These are phyloP conservation scores for Penicillium hesseltinei DNA, from an alignment of 2,329 filamentous ascomycete genomes.

Conservation along the genomic window DNA sequence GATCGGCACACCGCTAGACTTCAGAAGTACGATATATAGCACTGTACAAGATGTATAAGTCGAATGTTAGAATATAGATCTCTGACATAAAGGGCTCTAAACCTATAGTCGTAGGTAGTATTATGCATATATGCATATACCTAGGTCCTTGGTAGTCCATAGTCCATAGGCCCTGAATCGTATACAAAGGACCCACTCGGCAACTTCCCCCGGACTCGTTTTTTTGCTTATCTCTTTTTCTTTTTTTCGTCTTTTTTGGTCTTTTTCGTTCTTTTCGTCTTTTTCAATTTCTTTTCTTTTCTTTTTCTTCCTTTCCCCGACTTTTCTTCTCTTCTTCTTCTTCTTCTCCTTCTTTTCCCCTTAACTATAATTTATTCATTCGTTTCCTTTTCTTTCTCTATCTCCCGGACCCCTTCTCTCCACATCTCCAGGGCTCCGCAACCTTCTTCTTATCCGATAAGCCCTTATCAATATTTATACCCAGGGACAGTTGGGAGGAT, in stretches of 20 bases:
- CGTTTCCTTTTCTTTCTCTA: conserved; percentile 6
- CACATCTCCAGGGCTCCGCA: conserved; percentile 1
- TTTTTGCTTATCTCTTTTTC: conserved; percentile 8
- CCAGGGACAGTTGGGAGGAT: neutral
- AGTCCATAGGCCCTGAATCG: neutral
- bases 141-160: neutral
- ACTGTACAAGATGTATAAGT: neutral
- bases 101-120: neutral
- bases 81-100: neutral
- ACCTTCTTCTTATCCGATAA: conserved; percentile 10
- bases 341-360: conserved; percentile 4
- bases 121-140: neutral
- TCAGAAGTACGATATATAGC: neutral
- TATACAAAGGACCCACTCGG: conserved; percentile 2
- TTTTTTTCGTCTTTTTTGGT: conserved; percentile 1
- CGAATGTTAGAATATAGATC: neutral
- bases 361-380: neutral
- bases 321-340: conserved; percentile 2
- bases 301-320: conserved; percentile 11
- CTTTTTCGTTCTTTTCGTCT: neutral
- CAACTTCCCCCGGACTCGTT: conserved; percentile 19
- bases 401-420: conserved; percentile 7
- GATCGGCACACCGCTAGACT: conserved; percentile 12
- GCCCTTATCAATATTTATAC: conserved; percentile 7
- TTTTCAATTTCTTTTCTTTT: conserved; percentile 15